A percentile compares a stretch with the other conserved stretches of the same genome.
phyloP scores from a whole-genome alignment of 2,329 filamentous ascomycete genomes.

The Ceratocystis alfenasii region DNA sequence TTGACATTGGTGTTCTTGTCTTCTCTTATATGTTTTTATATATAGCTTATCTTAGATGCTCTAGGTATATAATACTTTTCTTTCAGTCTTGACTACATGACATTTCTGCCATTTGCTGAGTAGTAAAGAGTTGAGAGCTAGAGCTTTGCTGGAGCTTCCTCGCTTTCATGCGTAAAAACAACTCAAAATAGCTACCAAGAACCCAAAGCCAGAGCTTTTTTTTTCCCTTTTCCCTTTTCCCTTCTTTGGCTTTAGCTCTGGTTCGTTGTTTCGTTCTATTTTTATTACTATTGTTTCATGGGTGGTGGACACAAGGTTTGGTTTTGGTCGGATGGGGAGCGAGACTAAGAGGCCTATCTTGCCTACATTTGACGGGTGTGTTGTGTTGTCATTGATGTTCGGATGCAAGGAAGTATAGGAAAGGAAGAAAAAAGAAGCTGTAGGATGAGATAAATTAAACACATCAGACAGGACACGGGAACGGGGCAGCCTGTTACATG shows the following conservation, averaged over 20 bases:
- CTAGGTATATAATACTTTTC: not conserved
- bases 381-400: not conserved
- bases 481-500: too few relatives aligned
- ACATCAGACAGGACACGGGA: not conserved
- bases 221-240: not conserved
- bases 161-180: too few relatives aligned
- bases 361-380: not conserved
- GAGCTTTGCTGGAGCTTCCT: not conserved
- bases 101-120: not conserved
- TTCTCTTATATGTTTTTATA: too few relatives aligned
- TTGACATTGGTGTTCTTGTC: not conserved
- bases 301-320: too few relatives aligned
- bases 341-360: too few relatives aligned
- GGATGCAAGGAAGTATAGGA: not conserved
- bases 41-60: not conserved
- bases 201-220: not conserved
- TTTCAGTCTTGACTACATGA: not conserved
- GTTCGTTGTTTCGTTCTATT: not conserved
- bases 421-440: not conserved
- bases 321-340: too few relatives aligned
- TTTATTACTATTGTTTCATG: not conserved
- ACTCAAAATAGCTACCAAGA: not conserved
- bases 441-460: not conserved
- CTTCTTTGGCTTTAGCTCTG: not conserved
- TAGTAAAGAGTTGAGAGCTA: too few relatives aligned